phyloP scores from a whole-genome alignment of 2,329 filamentous ascomycete species.

The Fusarium lyarnte region DNA sequence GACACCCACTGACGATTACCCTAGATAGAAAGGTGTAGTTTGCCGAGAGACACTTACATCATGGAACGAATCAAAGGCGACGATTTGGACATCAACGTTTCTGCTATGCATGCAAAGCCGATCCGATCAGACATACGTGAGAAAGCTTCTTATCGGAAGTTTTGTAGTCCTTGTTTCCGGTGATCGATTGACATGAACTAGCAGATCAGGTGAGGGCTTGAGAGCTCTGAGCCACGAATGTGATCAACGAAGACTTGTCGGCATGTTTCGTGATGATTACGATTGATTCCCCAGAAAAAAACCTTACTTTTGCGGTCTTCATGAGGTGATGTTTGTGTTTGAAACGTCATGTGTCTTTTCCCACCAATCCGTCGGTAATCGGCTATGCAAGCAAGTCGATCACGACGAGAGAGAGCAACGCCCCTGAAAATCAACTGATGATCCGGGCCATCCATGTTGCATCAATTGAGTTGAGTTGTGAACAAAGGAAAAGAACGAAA shows the following conservation, averaged over 20 bases:
- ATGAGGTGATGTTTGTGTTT: constrained; percentile 29
- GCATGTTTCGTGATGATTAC: constrained; percentile 1
- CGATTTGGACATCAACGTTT: constrained; percentile 9
- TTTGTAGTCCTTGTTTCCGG: background rate
- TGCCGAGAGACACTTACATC: constrained; percentile 7
- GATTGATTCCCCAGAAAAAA: constrained; percentile 13
- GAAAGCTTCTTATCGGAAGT: constrained; percentile 4
- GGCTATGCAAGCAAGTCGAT: constrained; percentile 34
- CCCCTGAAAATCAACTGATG: constrained; percentile 27
- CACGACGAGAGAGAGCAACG: constrained; percentile 2
- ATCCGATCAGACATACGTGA: constrained; percentile 8
- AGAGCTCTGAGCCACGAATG: background rate
- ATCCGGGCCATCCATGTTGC: background rate
- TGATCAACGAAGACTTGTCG: background rate
- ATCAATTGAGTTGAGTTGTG: background rate
- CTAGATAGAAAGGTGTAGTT: constrained; percentile 9
- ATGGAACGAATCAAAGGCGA: constrained; percentile 19
- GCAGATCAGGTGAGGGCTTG: constrained; percentile 13
- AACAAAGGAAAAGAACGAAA: background rate
- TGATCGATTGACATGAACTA: background rate
- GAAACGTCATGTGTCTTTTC: constrained; percentile 28
- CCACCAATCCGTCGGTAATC: constrained; percentile 26
- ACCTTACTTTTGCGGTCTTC: background rate
- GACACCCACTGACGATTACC: constrained; percentile 26
- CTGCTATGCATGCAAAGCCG: constrained; percentile 21